Base-by-base conservation (phyloP, 2,329 filamentous ascomycete genomes). In the Colletotrichum sp. region DNA sequence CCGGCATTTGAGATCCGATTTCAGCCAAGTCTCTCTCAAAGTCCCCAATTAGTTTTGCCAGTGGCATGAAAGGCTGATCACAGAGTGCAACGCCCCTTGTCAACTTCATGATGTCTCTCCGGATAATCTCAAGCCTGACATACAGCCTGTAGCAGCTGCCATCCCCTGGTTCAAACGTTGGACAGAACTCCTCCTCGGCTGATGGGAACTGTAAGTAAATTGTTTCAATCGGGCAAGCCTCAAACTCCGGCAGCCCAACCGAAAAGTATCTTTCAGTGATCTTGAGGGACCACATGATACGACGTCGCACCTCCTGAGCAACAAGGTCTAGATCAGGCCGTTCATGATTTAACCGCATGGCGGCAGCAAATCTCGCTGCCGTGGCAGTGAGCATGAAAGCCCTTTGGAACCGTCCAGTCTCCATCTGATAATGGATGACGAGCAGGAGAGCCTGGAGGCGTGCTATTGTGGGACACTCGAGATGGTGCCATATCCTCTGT, bases 371-470 rank as follows among this genome's bases (percentile, higher is more conserved):
- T 15, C 84, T 83, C 69, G 81, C 82, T 4, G 83, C 84, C 10
- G 84, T 78, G 1, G 82, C 82, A 1, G 84, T 80, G 1, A 86
- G 78, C 84, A 86, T 85, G 62, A 86, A 85, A 10, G 87, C 87
- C 76, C 85, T 85, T 68, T 86, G 84, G 30, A 87, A 88, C 13
- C 80, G 82, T 55, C 87, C 87, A 12, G 84, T 85, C 24, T 88
- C 83, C 55, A 87, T 86, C 52, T 85, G 84, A 70, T 88, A 87
- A 76, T 87, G 86, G 70, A 88, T 86, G 73, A 88, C 83, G 24
- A 88, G 81, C 36, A 88, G 81, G 13, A 88, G 82, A 12, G 87
- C 86, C 77, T 88, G 87, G 2, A 85, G 78, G 8, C 83, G 75
- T 6, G 77, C 62, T 34, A 80, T 78, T 3, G 79, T 77, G 0